Base-by-base conservation (phyloP, 2,329 filamentous ascomycete genomes). In the Cryphonectria nitschkei region DNA sequence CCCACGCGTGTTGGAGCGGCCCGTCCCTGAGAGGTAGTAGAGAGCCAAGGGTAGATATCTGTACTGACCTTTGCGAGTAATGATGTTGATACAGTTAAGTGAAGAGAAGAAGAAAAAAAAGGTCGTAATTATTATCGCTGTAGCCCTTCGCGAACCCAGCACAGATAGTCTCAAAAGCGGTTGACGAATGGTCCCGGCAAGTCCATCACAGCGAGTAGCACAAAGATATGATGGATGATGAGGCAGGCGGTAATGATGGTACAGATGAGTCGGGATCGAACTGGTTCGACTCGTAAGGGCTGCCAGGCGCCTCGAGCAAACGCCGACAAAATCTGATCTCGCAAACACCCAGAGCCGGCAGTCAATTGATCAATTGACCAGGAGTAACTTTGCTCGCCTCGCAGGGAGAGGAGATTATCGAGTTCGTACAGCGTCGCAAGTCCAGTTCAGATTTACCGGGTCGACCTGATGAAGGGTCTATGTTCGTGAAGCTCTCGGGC, bases 131-230 rank as follows among this genome's bases (percentile, higher is more conserved):
- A 19, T 19, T 64, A 64, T 64, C 37, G 37, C 61, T 64, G 37
- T 29, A 64, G 61, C 52, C 39, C 37, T 61, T 68, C 37, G 16
- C 46, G n/a, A 68, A 68, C 32, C n/a, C 66, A 68, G 43, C 39
- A 46, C 34, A 61, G 29, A 22, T 46, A 34, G 34, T 68, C 67
- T 68, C 67, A 68, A 43, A 29, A 50, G 56, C 41, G 11, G 67
- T 46, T 34, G 46, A 34, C 29, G 22, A 37, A 37, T 5, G 41
- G 39, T 68, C 11, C 56, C 52, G 58, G 41, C 56, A 63, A 50
- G 58, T 68, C 67, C 67, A 68, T 68, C 67, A 63, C 67, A 68
- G 29, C 65, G 32, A 37, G 19, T 16, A 52, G 32, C 6, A 19
- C 9, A 11, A 2, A 58, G 22, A 29, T 9, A 11, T 32, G 11